phyloP scores from a whole-genome alignment of 495 filamentous ascomycete species.

The Hapsidospora chrysogenum region DNA sequence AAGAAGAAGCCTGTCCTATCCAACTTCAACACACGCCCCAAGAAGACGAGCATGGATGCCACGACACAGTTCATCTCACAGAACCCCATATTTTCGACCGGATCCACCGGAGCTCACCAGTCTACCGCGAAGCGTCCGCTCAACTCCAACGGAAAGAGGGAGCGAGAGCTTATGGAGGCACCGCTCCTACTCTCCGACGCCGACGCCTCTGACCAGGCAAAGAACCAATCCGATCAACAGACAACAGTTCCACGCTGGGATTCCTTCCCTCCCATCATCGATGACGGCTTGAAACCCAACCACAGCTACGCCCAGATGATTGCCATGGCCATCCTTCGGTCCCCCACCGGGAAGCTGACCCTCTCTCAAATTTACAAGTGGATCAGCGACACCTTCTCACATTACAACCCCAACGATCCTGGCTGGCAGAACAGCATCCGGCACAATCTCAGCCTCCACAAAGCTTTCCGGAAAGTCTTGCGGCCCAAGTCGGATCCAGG shows the following conservation, averaged over 20 bases:
- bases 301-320: conserved; percentile 94
- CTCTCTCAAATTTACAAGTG: conserved; percentile 98
- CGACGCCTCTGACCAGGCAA: conserved; percentile 1
- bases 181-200: conserved; percentile 17
- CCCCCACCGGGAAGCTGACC: conserved; percentile 68
- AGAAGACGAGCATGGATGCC: conserved; percentile 50
- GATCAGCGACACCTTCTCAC: conserved; percentile 87
- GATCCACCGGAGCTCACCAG: too few species aligned
- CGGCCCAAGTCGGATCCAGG: conserved; percentile 94
- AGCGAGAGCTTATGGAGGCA: conserved; percentile 53
- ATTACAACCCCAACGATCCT: conserved; percentile 65
- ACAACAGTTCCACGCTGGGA: conserved; percentile 54
- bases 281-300: conserved; percentile 76
- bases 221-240: too few species aligned
- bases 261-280: conserved; percentile 63
- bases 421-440: conserved; percentile 99
- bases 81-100: conserved; percentile 39
- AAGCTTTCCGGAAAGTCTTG: conserved; percentile 92
- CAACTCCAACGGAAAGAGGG: conserved; percentile 43
- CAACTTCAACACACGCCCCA: conserved; percentile 40
- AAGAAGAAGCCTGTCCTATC: conserved; percentile 56
- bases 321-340: conserved; percentile 88
- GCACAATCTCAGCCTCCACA: conserved; percentile 94
- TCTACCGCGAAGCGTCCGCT: conserved; percentile 33
- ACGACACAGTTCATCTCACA: neutral